Percentiles rank a stretch among this genome's conserved stretches.
phyloP scores from a whole-genome alignment of 495 filamentous ascomycete genomes.

The Glonium stellatum region DNA sequence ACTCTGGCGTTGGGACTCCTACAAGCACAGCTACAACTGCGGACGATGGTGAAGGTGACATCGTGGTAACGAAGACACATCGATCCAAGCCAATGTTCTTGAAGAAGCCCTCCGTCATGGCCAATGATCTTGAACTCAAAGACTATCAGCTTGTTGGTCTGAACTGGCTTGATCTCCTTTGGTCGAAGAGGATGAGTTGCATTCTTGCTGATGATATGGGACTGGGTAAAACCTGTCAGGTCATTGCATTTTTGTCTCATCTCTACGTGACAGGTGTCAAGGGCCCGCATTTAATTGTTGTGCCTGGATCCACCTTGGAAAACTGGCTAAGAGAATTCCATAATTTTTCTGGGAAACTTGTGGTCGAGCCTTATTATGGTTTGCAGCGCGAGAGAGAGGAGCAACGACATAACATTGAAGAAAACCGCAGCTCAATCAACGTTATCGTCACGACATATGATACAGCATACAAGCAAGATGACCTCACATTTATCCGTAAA shows the following conservation, averaged over 20 bases:
- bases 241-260: slow-evolving; percentile 85
- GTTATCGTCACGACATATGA: slow-evolving; percentile 91
- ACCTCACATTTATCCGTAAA: slow-evolving; percentile 63
- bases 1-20: slow-evolving; percentile 72
- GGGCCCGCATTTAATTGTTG: slow-evolving; percentile 81
- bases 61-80: background rate
- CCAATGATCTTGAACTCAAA: slow-evolving; percentile 64
- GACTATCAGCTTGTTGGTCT: slow-evolving; percentile 90
- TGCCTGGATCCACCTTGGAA: slow-evolving; percentile 85
- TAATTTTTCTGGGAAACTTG: slow-evolving; percentile 71
- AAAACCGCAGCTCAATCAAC: slow-evolving; percentile 57
- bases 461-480: slow-evolving; percentile 55
- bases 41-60: slow-evolving; percentile 39
- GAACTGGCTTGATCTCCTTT: slow-evolving; percentile 85
- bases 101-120: slow-evolving; percentile 68
- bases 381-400: slow-evolving; percentile 51
- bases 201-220: slow-evolving; percentile 99
- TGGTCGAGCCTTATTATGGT: slow-evolving; percentile 78
- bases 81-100: slow-evolving; percentile 40
- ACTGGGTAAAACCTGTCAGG: slow-evolving; percentile 92
- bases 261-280: slow-evolving; percentile 58
- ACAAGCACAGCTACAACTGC: slow-evolving; percentile 45
- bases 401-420: slow-evolving; percentile 60
- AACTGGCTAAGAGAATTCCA: slow-evolving; percentile 92
- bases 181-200: slow-evolving; percentile 66